Conservation (phyloP, 2,329 filamentous ascomycete species). For the Leptographium galeiforme region DNA sequence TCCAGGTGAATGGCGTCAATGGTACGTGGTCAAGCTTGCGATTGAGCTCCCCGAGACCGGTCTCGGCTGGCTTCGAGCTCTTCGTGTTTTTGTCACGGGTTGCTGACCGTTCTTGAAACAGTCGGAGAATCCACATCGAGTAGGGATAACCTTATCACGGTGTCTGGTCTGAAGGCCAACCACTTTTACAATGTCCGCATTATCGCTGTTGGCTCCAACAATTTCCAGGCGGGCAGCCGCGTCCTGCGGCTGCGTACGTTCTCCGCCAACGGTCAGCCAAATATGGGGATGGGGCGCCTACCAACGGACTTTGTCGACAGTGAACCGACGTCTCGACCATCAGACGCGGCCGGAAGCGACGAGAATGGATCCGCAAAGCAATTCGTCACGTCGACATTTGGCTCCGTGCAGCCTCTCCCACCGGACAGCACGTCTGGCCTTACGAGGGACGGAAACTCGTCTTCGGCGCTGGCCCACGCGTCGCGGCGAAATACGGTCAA, state of each 20-base stretch:
- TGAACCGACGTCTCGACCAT: conserved; percentile 27
- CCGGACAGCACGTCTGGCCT: conserved; percentile 29
- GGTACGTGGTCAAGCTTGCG: conserved; percentile 33
- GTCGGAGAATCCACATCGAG: conserved; percentile 72
- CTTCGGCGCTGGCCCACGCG: conserved; percentile 8
- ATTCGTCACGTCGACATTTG: conserved; percentile 9
- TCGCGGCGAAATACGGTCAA: conserved; percentile 55
- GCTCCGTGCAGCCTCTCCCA: conserved; percentile 4
- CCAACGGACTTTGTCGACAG: conserved; percentile 43
- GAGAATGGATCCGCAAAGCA: conserved; percentile 25
- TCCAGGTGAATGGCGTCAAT: conserved; percentile 87
- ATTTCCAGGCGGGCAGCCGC: conserved; percentile 81
- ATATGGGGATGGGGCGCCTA: conserved; percentile 41
- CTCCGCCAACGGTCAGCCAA: conserved; percentile 48
- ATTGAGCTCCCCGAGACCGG: not conserved
- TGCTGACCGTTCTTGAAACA: conserved; percentile 19
- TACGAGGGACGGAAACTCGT: conserved; percentile 48
- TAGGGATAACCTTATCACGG: conserved; percentile 76
- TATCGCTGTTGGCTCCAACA: conserved; percentile 78
- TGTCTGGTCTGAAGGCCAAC: conserved; percentile 73
- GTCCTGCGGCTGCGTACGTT: conserved; percentile 75
- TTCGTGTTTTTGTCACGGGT: too few relatives aligned
- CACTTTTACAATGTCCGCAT: conserved; percentile 91
- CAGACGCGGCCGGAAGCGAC: conserved; percentile 31
- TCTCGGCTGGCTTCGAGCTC: too few relatives aligned